Conservation (phyloP, 345 rosid genomes). For the Brassica rapa region DNA sequence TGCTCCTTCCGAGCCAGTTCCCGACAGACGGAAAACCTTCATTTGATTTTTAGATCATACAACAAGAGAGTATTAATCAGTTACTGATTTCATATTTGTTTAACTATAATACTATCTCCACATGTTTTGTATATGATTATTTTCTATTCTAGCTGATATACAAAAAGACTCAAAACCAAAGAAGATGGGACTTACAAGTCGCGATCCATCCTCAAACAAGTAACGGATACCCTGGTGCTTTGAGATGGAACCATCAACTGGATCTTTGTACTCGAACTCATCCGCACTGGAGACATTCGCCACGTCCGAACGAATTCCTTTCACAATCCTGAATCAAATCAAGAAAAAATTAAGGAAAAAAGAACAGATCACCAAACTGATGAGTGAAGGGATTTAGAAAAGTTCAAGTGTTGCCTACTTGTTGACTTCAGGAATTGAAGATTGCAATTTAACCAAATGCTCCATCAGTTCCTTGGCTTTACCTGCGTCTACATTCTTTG, state of each 20-base stretch:
- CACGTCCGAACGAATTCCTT: conserved; percentile 66
- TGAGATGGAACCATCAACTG: conserved; percentile 92
- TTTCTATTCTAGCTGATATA: background rate
- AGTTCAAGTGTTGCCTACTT: conserved; percentile 49
- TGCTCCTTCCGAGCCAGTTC: conserved; percentile 99
- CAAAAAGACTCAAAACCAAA: background rate
- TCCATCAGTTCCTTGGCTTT: conserved; percentile 94
- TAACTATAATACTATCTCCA: background rate
- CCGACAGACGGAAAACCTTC: conserved; percentile 97
- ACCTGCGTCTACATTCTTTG: conserved; percentile 84
- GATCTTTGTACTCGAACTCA: conserved; percentile 95
- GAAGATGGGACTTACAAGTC: conserved; percentile 63
- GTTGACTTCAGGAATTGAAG: conserved; percentile 76
- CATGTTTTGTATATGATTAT: background rate
- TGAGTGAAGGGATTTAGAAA: conserved; percentile 1
- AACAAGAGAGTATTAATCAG: background rate
- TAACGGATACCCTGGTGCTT: conserved; percentile 91
- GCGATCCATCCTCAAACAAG: conserved; percentile 88
- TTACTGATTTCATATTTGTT: background rate
- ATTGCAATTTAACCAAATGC: conserved; percentile 74
- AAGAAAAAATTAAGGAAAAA: background rate
- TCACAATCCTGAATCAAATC: conserved; percentile 58
- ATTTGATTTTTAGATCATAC: background rate
- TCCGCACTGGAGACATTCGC: conserved; percentile 75
- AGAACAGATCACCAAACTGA: conserved; percentile 1